Conservation (phyloP, 495 filamentous ascomycete species). For the Penicillium arizonense region DNA sequence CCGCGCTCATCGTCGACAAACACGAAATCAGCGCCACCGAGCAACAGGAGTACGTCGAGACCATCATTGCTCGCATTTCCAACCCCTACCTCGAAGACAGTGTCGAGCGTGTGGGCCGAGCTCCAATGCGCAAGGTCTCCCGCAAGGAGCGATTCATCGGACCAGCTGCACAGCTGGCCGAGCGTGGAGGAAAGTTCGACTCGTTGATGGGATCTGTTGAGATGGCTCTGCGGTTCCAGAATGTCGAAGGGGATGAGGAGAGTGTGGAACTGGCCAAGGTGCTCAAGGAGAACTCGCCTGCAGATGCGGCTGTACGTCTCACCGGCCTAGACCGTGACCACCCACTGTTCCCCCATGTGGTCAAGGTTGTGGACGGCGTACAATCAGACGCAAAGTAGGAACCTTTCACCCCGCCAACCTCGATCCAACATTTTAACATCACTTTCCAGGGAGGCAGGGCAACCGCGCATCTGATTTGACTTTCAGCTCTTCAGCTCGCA, state of each 20-base stretch:
- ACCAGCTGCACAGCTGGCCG: slow-evolving; percentile 80
- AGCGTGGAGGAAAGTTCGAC: slow-evolving; percentile 67
- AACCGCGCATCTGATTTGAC: slow-evolving; percentile 25
- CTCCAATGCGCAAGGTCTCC: slow-evolving; percentile 86
- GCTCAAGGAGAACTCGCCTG: slow-evolving; percentile 61
- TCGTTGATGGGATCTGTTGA: slow-evolving; percentile 73
- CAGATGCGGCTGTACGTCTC: slow-evolving; percentile 71
- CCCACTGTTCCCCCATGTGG: slow-evolving; percentile 68
- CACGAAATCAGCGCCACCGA: slow-evolving; percentile 73
- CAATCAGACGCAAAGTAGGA: slow-evolving; percentile 54
- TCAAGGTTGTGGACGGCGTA: slow-evolving; percentile 74
- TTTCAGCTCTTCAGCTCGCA: slow-evolving; percentile 21
- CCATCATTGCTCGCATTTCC: slow-evolving; percentile 87
- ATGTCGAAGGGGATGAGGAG: slow-evolving; percentile 86
- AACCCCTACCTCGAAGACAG: slow-evolving; percentile 94
- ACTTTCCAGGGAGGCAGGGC: slow-evolving; percentile 22
- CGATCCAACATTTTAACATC: slow-evolving; percentile 1
- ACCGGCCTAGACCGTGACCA: slow-evolving; percentile 72
- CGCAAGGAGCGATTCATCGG: slow-evolving; percentile 95
- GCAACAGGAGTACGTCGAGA: slow-evolving; percentile 86
- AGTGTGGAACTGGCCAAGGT: slow-evolving; percentile 78
- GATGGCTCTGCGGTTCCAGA: slow-evolving; percentile 89
- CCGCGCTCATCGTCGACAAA: slow-evolving; percentile 79
- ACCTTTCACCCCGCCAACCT: not conserved
- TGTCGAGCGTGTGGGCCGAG: slow-evolving; percentile 93